Percentiles rank a stretch among this genome's conserved stretches.
Conservation (phyloP, 768 basidiomycete species). For the Kwoniella sp. region DNA sequence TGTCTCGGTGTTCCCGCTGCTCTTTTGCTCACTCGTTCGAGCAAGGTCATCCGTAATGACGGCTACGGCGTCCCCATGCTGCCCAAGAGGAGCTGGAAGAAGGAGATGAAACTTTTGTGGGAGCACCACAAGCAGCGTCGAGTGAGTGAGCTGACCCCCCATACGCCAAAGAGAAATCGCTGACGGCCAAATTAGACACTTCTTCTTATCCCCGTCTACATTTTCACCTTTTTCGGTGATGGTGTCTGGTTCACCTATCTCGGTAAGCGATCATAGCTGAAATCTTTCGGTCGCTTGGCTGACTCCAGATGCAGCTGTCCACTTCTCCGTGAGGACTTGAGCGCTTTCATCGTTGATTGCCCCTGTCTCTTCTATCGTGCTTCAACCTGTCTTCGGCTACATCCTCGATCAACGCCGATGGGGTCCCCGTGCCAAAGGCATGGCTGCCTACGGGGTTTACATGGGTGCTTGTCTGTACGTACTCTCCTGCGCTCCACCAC, state of each 20-base stretch:
- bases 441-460: neutral
- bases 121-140: slow-evolving; percentile 16
- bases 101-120: slow-evolving; percentile 6
- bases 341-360: slow-evolving; percentile 7
- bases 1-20: slow-evolving; percentile 10
- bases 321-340: slow-evolving; percentile 13
- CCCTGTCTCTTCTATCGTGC: neutral
- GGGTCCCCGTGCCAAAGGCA: neutral
- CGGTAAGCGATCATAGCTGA: neutral
- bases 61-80: slow-evolving; percentile 7
- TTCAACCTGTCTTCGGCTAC: slow-evolving; percentile 1
- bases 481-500: neutral
- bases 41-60: slow-evolving; percentile 9
- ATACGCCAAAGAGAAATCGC: too few species aligned
- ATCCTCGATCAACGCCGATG: neutral
- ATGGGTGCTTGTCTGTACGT: neutral
- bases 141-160: neutral
- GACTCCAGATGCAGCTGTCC: neutral
- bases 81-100: slow-evolving; percentile 8
- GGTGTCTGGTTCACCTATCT: slow-evolving; percentile 16
- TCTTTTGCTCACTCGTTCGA: slow-evolving; percentile 3
- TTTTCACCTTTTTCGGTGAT: slow-evolving; percentile 15
- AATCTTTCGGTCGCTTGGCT: neutral
- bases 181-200: slow-evolving; percentile 1
- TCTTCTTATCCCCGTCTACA: slow-evolving; percentile 12